These are phyloP conservation scores for Eimeria mitis DNA, from an alignment of 169 alveolate species.

Conservation along the genomic window DNA sequence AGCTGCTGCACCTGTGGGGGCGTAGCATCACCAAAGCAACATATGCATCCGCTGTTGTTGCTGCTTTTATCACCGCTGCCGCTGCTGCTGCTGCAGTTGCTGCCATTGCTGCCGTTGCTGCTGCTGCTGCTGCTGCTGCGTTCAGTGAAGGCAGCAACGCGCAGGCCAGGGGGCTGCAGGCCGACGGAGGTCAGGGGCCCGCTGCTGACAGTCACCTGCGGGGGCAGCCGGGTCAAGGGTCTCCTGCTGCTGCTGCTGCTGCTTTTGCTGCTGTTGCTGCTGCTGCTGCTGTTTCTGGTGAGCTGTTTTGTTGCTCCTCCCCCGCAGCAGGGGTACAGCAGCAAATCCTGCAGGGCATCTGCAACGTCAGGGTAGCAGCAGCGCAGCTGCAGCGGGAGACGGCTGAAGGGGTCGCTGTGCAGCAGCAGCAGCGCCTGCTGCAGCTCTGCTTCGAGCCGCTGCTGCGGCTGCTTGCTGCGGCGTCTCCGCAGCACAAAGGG, in stretches of 20 bases:
- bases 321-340: conserved; percentile 60
- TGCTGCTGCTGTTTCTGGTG: conserved; percentile 12
- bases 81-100: background rate
- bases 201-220: conserved; percentile 54
- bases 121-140: conserved; percentile 31
- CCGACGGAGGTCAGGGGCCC: conserved; percentile 3
- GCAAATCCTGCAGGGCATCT: conserved; percentile 41
- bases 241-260: conserved; percentile 66
- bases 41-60: conserved; percentile 16
- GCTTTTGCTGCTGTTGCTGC: conserved; percentile 12
- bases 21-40: conserved; percentile 37
- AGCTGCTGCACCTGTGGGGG: background rate
- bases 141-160: background rate
- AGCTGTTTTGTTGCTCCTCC: conserved; percentile 7
- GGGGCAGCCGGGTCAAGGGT: conserved; percentile 23
- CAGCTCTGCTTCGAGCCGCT: conserved; percentile 54
- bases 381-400: conserved; percentile 47
- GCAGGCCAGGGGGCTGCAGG: conserved; percentile 21
- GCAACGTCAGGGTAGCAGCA: conserved; percentile 19
- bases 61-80: too few relatives aligned
- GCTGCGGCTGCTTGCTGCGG: conserved; percentile 53
- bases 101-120: background rate
- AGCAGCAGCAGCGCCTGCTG: conserved; percentile 68
- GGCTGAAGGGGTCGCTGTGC: conserved; percentile 16
- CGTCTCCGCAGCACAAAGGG: conserved; percentile 19